Conservation (phyloP, 176 grass and related monocot species). For the Oryza meridionalis region DNA sequence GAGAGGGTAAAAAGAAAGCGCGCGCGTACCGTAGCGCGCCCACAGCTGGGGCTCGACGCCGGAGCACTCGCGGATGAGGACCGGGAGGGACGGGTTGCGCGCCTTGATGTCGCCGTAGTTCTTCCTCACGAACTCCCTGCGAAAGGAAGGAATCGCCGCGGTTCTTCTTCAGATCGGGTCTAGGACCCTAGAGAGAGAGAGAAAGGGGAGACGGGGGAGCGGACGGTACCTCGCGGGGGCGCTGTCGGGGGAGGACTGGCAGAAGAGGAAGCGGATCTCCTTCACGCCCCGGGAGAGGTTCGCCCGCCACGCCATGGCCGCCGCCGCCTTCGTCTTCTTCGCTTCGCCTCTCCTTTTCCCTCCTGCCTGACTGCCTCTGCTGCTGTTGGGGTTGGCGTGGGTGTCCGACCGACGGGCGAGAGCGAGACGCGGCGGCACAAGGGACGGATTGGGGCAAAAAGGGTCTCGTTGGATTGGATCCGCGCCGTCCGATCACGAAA, state of each 20-base stretch:
- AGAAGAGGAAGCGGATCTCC: conserved; percentile 91
- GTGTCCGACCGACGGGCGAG: too few species aligned
- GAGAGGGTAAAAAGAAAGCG: neutral
- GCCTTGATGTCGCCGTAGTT: conserved; percentile 93
- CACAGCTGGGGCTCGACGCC: conserved; percentile 89
- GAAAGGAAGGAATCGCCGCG: conserved; percentile 39
- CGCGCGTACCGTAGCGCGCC: conserved; percentile 83
- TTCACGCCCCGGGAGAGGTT: conserved; percentile 71
- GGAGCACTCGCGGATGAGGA: conserved; percentile 96
- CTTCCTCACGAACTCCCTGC: conserved; percentile 90
- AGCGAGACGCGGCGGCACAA: too few species aligned
- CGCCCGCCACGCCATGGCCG: conserved; percentile 81
- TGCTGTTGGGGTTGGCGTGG: neutral
- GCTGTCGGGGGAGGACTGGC: conserved; percentile 82
- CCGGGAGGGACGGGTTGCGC: conserved; percentile 73
- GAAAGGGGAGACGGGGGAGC: neutral
- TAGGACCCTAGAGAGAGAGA: neutral
- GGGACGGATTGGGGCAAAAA: too few species aligned
- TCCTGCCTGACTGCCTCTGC: neutral
- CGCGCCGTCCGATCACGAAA: too few species aligned
- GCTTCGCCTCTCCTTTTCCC: neutral
- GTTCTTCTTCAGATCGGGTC: conserved; percentile 52
- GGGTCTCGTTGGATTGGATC: too few species aligned
- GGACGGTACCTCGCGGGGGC: conserved; percentile 57
- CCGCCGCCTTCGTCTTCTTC: conserved; percentile 11